Conservation (phyloP, 192 early-diverging fungal species). For the Coemansia sp. region DNA sequence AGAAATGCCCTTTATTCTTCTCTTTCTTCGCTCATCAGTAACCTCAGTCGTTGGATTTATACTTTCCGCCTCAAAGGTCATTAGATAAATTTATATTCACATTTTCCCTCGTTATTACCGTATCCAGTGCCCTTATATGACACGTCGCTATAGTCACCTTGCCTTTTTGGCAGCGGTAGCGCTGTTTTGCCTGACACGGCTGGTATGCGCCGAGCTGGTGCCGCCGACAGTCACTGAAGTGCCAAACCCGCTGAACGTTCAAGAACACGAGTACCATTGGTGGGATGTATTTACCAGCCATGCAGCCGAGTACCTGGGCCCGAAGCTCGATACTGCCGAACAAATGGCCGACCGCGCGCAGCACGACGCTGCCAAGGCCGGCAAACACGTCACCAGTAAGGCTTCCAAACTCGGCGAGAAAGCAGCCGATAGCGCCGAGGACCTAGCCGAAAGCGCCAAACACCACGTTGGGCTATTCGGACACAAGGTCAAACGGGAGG, state of each 20-base stretch:
- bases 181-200: not conserved
- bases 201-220: constrained; percentile 12
- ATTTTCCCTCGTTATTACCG: no score
- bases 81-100: no score
- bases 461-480: not conserved
- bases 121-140: not conserved
- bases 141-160: not conserved
- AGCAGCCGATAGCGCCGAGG: constrained; percentile 5
- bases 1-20: not conserved
- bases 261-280: constrained; percentile 31
- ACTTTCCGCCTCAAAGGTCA: no score
- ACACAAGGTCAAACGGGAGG: not conserved
- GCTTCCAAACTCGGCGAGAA: constrained; percentile 13
- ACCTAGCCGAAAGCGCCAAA: not conserved
- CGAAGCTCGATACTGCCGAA: constrained; percentile 13
- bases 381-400: constrained; percentile 16
- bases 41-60: no score
- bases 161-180: not conserved
- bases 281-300: constrained; percentile 39
- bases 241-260: not conserved
- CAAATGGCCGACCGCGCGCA: constrained; percentile 6
- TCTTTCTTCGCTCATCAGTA: not conserved
- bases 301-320: constrained; percentile 16
- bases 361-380: constrained; percentile 8
- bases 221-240: constrained; percentile 15